Conservation (phyloP, 805 yeast species). For the Ogataea corticis region DNA sequence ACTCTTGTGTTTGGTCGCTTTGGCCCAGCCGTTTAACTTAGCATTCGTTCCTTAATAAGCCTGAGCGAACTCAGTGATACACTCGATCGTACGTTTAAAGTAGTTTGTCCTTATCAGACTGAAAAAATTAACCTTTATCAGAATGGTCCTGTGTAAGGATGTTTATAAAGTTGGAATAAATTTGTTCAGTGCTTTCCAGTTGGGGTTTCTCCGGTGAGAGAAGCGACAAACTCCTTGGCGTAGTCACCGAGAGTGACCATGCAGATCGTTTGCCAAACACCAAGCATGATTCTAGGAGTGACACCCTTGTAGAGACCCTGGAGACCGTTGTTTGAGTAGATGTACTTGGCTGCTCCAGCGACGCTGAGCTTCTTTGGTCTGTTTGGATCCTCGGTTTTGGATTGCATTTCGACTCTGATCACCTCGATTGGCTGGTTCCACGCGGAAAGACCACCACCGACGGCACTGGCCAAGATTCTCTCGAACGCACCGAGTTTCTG, state of each 20-base stretch:
- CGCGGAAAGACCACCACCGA: constrained; percentile 97
- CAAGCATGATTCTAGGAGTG: constrained; percentile 93
- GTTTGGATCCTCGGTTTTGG: constrained; percentile 89
- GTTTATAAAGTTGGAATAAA: not conserved
- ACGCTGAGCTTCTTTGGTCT: constrained; percentile 92
- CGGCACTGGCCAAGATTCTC: constrained; percentile 78
- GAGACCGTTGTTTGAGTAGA: constrained; percentile 78
- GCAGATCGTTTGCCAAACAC: constrained; percentile 97
- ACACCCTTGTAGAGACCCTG: constrained; percentile 95
- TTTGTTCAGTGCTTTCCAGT: constrained; percentile 25
- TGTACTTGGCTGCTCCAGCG: constrained; percentile 72
- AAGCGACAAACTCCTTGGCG: constrained; percentile 70
- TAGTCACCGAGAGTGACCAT: constrained; percentile 99
- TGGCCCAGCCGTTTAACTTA: not conserved
- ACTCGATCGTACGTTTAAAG: too few species aligned
- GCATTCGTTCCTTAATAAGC: constrained; percentile 2
- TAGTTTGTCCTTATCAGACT: too few species aligned
- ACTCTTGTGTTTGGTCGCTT: not conserved
- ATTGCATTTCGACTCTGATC: constrained; percentile 96
- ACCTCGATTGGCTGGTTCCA: constrained; percentile 99
- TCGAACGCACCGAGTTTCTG: constrained; percentile 71
- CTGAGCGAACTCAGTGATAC: too few species aligned
- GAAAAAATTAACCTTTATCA: too few species aligned
- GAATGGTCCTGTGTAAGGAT: not conserved
- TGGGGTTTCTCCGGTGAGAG: constrained; percentile 60